phyloP scores from a whole-genome alignment of 2,329 filamentous ascomycete genomes.

The Colletotrichum plurivorum region DNA sequence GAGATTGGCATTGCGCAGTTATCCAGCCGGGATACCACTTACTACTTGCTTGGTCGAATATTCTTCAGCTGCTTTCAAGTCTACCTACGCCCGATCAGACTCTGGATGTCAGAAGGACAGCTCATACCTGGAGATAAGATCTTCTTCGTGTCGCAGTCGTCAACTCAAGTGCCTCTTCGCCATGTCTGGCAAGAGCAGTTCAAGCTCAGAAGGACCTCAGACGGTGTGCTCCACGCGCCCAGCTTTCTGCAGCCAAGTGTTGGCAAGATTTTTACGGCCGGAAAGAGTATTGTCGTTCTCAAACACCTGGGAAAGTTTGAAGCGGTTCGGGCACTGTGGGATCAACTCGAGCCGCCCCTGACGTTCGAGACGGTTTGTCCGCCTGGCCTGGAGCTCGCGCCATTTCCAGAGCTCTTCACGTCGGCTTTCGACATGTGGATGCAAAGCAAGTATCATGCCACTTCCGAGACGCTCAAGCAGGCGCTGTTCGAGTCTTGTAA shows the following conservation, averaged over 20 bases:
- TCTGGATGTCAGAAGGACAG: conserved; percentile 88
- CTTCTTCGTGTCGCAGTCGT: conserved; percentile 77
- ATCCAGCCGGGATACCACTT: conserved; percentile 73
- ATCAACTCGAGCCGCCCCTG: conserved; percentile 61
- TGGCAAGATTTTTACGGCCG: conserved; percentile 84
- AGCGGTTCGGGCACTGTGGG: conserved; percentile 48
- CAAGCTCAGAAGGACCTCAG: conserved; percentile 71
- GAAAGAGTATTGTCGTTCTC: conserved; percentile 91
- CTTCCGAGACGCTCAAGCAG: conserved; percentile 75
- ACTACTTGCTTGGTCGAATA: conserved; percentile 74
- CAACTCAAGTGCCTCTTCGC: conserved; percentile 69
- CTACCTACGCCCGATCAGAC: conserved; percentile 83
- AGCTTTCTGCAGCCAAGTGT: conserved; percentile 80
- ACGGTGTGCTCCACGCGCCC: conserved; percentile 77
- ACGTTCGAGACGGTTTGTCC: conserved; percentile 71
- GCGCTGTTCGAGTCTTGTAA: conserved; percentile 79
- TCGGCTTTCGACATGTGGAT: conserved; percentile 83
- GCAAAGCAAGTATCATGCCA: conserved; percentile 78
- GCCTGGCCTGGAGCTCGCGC: conserved; percentile 63
- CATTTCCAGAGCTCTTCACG: conserved; percentile 83
- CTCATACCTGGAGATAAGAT: conserved; percentile 75
- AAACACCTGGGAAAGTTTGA: conserved; percentile 75
- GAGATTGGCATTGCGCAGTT: conserved; percentile 79
- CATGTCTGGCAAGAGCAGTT: conserved; percentile 85
- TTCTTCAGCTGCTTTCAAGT: conserved; percentile 88